These are phyloP conservation scores for Acanthamoeba polyphaga DNA, from an alignment of 208 protist species.

Conservation along the genomic window DNA sequence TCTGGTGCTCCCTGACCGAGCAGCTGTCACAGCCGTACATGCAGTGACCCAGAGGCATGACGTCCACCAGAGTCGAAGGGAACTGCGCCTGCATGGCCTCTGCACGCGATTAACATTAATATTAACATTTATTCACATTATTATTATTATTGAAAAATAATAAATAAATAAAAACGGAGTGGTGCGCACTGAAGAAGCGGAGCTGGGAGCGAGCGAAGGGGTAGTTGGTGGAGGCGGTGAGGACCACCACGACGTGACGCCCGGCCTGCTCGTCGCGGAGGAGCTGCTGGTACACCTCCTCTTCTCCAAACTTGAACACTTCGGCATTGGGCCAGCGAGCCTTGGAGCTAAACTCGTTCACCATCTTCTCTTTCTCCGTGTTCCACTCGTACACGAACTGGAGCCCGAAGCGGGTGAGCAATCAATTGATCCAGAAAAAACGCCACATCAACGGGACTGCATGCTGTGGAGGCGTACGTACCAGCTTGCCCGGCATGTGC, in stretches of 20 bases:
- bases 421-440: no score
- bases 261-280: conserved; percentile 8
- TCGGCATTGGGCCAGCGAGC: conserved; percentile 42
- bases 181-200: conserved; percentile 42
- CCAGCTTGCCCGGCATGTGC: conserved; percentile 63
- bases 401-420: no score
- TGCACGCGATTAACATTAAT: background rate
- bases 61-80: conserved; percentile 61
- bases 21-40: conserved; percentile 77
- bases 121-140: background rate
- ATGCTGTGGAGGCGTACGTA: background rate
- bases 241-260: conserved; percentile 49
- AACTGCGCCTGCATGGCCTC: conserved; percentile 18
- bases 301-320: conserved; percentile 18
- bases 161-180: background rate
- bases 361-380: conserved; percentile 68
- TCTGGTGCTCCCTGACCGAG: conserved; percentile 39
- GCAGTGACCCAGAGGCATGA: conserved; percentile 67
- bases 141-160: background rate
- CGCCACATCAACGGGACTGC: background rate
- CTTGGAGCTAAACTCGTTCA: conserved; percentile 30
- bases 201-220: conserved; percentile 65
- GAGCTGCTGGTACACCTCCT: conserved; percentile 57
- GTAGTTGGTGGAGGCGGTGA: conserved; percentile 77
- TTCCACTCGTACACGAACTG: conserved; percentile 75